Conservation (phyloP, 2,329 filamentous ascomycete species). For the Keithomyces neogunnii region DNA sequence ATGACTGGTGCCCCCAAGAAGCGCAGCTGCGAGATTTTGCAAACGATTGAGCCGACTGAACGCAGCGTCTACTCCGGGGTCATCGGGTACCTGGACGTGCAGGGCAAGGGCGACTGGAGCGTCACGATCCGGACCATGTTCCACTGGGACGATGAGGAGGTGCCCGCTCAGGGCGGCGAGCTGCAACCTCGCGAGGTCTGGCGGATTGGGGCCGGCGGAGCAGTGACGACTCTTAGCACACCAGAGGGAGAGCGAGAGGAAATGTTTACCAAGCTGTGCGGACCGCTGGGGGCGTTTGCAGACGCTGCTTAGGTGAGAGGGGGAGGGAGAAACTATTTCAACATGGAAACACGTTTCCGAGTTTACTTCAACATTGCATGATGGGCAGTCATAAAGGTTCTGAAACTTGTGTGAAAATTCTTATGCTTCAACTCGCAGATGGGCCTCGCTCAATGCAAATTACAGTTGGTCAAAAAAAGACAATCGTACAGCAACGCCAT, state of each 20-base stretch:
- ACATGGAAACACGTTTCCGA: not conserved
- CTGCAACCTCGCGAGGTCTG: slow-evolving; percentile 48
- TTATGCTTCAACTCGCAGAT: not conserved
- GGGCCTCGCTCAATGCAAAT: not conserved
- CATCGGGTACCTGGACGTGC: slow-evolving; percentile 80
- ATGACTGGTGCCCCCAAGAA: slow-evolving; percentile 98
- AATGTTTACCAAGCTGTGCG: slow-evolving; percentile 70
- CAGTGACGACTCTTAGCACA: slow-evolving; percentile 78
- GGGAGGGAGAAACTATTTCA: not conserved
- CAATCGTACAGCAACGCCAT: not conserved
- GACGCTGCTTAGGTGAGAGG: slow-evolving; percentile 19
- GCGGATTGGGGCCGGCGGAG: slow-evolving; percentile 83
- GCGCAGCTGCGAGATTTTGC: slow-evolving; percentile 76
- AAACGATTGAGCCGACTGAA: slow-evolving; percentile 54
- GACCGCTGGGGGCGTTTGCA: slow-evolving; percentile 43
- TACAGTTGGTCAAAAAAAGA: not conserved
- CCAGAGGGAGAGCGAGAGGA: slow-evolving; percentile 78
- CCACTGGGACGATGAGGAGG: slow-evolving; percentile 54
- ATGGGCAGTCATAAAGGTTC: not conserved
- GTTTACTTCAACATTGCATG: not conserved
- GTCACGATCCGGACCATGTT: slow-evolving; percentile 84
- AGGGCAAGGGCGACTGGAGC: slow-evolving; percentile 80
- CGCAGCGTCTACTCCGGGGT: slow-evolving; percentile 81
- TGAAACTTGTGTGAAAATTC: not conserved
- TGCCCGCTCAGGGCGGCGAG: slow-evolving; percentile 18